A percentile compares a stretch with the other conserved stretches of the same genome.
phyloP scores from a whole-genome alignment of 2,329 filamentous ascomycete species.

The Aaosphaeria arxii region DNA sequence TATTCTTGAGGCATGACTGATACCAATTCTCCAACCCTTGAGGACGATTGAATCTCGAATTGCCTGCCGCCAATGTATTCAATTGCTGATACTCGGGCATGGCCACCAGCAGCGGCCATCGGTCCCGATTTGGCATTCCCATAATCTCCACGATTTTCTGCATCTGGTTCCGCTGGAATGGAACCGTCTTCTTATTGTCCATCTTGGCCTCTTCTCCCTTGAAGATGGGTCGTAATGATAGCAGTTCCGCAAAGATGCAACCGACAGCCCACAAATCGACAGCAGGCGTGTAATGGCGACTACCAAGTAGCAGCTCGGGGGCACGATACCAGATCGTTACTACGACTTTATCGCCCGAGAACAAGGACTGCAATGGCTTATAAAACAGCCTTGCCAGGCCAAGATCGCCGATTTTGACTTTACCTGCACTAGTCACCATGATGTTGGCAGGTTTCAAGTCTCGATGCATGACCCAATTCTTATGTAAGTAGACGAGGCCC shows the following conservation, averaged over 20 bases:
- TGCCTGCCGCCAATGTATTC: slow-evolving; percentile 46
- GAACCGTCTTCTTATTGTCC: slow-evolving; percentile 96
- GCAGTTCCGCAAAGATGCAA: slow-evolving; percentile 93
- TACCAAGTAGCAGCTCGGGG: slow-evolving; percentile 87
- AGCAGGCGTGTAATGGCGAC: slow-evolving; percentile 93
- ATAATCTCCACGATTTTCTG: slow-evolving; percentile 97
- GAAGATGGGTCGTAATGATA: slow-evolving; percentile 90
- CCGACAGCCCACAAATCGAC: slow-evolving; percentile 98
- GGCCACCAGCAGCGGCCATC: slow-evolving; percentile 77
- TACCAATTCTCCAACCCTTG: slow-evolving; percentile 68
- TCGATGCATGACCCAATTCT: slow-evolving; percentile 94
- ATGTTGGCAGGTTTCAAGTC: slow-evolving; percentile 98
- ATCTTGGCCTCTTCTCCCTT: slow-evolving; percentile 99
- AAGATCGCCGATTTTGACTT: slow-evolving; percentile 92
- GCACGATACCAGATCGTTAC: slow-evolving; percentile 99
- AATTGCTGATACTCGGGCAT: slow-evolving; percentile 87
- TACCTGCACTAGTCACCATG: slow-evolving; percentile 88
- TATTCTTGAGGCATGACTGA: slow-evolving; percentile 46
- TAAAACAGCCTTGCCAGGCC: slow-evolving; percentile 90
- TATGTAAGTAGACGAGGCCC: slow-evolving; percentile 89
- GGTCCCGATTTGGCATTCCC: slow-evolving; percentile 82
- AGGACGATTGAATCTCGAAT: slow-evolving; percentile 50
- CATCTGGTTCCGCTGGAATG: slow-evolving; percentile 98
- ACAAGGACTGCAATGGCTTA: slow-evolving; percentile 88
- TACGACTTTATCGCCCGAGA: slow-evolving; percentile 94